These are phyloP conservation scores for Perilla frutescens DNA, from an alignment of 257 asterid genomes.

Conservation along the genomic window DNA sequence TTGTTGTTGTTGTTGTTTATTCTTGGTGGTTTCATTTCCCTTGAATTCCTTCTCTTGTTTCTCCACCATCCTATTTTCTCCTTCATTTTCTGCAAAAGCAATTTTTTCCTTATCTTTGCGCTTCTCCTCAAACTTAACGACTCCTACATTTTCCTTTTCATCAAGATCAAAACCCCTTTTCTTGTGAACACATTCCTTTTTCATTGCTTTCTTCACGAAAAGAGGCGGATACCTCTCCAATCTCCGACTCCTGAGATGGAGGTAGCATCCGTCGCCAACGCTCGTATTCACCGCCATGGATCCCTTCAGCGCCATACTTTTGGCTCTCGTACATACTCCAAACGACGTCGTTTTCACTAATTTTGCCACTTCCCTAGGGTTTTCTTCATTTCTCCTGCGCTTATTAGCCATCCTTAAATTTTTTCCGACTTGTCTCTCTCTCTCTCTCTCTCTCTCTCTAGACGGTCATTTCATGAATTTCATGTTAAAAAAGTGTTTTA, in stretches of 20 bases:
- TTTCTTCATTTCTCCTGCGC: background rate
- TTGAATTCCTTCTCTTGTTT: no score
- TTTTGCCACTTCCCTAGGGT: no score
- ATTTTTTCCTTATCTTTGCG: no score
- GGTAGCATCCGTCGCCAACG: constrained; percentile 14
- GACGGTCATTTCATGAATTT: background rate
- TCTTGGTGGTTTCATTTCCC: no score
- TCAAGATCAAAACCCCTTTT: background rate
- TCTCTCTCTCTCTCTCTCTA: no score
- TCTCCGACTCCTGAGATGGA: constrained; percentile 20
- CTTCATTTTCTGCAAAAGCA: no score
- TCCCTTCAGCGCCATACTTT: background rate
- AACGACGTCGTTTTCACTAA: background rate
- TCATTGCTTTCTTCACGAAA: background rate
- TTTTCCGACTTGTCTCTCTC: no score
- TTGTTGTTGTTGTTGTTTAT: no score
- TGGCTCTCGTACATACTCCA: constrained; percentile 16
- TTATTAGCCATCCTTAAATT: background rate
- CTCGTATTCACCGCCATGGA: no score
- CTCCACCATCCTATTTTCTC: no score
- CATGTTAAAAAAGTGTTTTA: no score
- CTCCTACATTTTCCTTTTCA: background rate
- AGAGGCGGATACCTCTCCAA: background rate
- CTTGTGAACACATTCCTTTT: background rate
- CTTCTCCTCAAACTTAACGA: no score